These are phyloP conservation scores for Aspergillus pseudoterreus DNA, from an alignment of 2,329 filamentous ascomycete genomes.

Conservation along the genomic window DNA sequence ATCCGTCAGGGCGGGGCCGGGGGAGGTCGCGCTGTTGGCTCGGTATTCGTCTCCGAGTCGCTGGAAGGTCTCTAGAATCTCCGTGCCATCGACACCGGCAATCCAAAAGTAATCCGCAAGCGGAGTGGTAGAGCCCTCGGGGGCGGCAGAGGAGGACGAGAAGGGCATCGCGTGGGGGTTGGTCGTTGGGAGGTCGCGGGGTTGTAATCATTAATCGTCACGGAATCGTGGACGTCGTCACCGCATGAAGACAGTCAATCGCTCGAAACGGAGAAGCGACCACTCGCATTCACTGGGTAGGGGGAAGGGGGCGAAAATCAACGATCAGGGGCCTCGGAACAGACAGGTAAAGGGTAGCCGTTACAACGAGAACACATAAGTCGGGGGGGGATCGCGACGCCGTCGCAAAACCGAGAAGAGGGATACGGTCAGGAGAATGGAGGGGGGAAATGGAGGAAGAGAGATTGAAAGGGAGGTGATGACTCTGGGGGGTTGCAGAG, in stretches of 20 bases:
- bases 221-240: constrained; percentile 22
- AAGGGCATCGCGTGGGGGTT: constrained; percentile 28
- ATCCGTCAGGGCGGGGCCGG: constrained; percentile 46
- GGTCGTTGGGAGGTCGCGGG: constrained; percentile 10
- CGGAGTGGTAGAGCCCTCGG: constrained; percentile 47
- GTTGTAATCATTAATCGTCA: constrained; percentile 22
- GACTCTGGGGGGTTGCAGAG: constrained; percentile 5
- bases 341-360: constrained; percentile 7
- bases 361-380: constrained; percentile 20
- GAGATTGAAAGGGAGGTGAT: constrained; percentile 7
- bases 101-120: constrained; percentile 68
- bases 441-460: constrained; percentile 2
- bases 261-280: neutral
- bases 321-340: constrained; percentile 14
- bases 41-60: constrained; percentile 42
- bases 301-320: constrained; percentile 5
- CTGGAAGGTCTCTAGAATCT: constrained; percentile 43
- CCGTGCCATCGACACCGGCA: constrained; percentile 45
- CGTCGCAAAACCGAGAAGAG: constrained; percentile 12
- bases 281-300: too few relatives aligned
- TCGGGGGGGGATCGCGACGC: constrained; percentile 16
- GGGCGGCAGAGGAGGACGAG: constrained; percentile 19
- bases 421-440: neutral
- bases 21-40: constrained; percentile 30
- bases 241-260: constrained; percentile 10